Evolutionary conservation across 192 early-diverging fungal genomes (phyloP), one percentile per base, ranked within the genome.

Genomic region (Cetraspora pellucida): DNA sequence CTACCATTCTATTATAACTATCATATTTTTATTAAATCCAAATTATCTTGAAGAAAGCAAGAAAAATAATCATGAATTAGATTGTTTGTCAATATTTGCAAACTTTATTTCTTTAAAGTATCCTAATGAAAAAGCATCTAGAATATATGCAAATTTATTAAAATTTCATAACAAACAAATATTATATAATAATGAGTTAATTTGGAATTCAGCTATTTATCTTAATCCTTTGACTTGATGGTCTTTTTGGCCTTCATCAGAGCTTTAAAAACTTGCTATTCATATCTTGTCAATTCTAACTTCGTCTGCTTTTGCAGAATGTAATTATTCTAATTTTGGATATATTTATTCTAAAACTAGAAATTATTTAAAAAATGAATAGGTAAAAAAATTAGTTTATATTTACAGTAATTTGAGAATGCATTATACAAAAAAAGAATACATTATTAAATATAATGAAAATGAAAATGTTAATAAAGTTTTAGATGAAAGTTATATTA

Each of bases 361-460:
- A 31, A 64, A 64, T 64, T 11, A 31, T 31, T 64, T 37, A 64
- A 14, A 43, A 14, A 64, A 64, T 64, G 16, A 43, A 1, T 30
- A 17, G 11, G 7, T 63, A 16, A 63, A 64, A 43, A 64, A 64
- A 64, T 37, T 64, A 43, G 61, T 64, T 64, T 64, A 64, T 43
- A 64, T 64, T 19, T 37, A 43, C 37, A 28, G 4, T 17, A 64
- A 64, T 43, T 28, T 64, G 17, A 13, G 14, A 43, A 64, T 64
- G 2, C 3, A 64, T 64, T 8, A 64, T 43, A 25, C 3, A 7
- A 52, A 52, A 19, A 52, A 19, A 52, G 10, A 13, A 52, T 0
- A 52, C 19, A 52, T 37, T 3, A 37, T 37, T 37, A 5, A 37
- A 37, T 5, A 37, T 37, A 37, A 37, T 37, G 31, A 37, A 37